Evolutionary conservation across 1,284 basidiomycete genomes (phyloP), one percentile per base, ranked within the genome.

Genomic region (Coniophora puteana): DNA sequence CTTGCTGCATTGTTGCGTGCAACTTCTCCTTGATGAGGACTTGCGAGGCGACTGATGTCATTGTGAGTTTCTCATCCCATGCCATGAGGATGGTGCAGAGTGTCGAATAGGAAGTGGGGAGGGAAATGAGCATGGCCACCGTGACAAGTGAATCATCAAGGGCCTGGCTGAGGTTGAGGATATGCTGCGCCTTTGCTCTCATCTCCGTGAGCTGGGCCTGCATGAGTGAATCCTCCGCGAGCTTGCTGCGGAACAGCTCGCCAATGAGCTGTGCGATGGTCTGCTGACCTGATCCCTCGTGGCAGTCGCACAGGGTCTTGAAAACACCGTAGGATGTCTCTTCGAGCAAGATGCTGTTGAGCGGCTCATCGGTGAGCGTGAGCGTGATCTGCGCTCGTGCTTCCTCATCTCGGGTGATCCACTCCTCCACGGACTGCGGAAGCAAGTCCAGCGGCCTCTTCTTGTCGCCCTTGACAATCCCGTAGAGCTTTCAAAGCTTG

Each of bases 161-260:
- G 95, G 95, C 30, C 80, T 87, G 16, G 90, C 95, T 2, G 93
- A 97, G 64, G 92, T 98, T 49, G 83, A 83, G 11, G n/a, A n/a
- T n/a, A n/a, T n/a, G n/a, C n/a, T n/a, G n/a, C n/a, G n/a, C n/a
- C n/a, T n/a, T n/a, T n/a, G 14, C 3, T 10, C 36, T 18, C 40
- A 41, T 41, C 4, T 13, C 21, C 20, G 36, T 41, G 3, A 41
- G 20, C 25, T 41, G 40, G 4, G 18, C 6, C 37, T 41, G 34
- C 24, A 41, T 25, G 2, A 8, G 17, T 12, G 38, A 25, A 6
- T 27, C n/a, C 3, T 43, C 30, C 3, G 30, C 24, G 7, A 39
- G 17, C 2, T 13, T 39, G 17, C 42, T 26, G 1, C 16, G 5
- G 8, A 33, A 33, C 13, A 40, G n/a, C 23, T 39, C 20, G 5